A percentile compares a stretch with the other conserved stretches of the same genome.
These are phyloP conservation scores for Thermoascus crustaceus DNA, from an alignment of 2,329 filamentous ascomycete species.

Conservation along the genomic window DNA sequence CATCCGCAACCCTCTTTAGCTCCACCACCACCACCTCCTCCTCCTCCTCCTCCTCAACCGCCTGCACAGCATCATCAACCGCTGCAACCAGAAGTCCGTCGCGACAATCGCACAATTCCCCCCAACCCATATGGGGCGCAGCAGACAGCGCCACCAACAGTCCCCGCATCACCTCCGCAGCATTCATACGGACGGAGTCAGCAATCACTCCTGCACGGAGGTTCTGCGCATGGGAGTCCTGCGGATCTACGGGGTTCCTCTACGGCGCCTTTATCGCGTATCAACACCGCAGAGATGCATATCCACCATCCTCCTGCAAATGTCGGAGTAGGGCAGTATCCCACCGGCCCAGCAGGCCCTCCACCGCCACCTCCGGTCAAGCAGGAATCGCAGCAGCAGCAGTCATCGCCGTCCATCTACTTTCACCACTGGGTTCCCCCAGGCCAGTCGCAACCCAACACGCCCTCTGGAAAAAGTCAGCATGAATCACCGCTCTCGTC, in stretches of 20 bases:
- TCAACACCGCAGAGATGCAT: constrained; percentile 38
- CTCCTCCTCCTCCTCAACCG: constrained; percentile 10
- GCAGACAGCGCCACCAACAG: constrained; percentile 15
- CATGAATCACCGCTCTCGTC: constrained; percentile 40
- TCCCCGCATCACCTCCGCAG: constrained; percentile 14
- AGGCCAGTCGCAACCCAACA: constrained; percentile 58
- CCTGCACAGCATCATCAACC: constrained; percentile 15
- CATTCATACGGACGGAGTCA: constrained; percentile 18
- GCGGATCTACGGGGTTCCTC: constrained; percentile 11
- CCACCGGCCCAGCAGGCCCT: constrained; percentile 31
- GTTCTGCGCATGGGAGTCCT: constrained; percentile 10
- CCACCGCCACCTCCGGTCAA: constrained; percentile 44
- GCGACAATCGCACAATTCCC: constrained; percentile 27
- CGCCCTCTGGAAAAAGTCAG: constrained; percentile 65
- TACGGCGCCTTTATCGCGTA: constrained; percentile 14
- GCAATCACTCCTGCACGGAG: constrained; percentile 13
- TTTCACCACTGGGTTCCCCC: constrained; percentile 94
- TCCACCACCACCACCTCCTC: constrained; percentile 5
- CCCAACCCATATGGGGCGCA: constrained; percentile 25
- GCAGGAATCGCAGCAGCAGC: constrained; percentile 51
- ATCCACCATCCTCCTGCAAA: constrained; percentile 28
- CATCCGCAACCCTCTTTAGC: constrained; percentile 10
- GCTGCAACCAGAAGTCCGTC: constrained; percentile 16
- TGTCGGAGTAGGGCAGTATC: constrained; percentile 17
- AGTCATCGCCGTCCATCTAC: constrained; percentile 68